Conservation (phyloP, 352 stramenopile species). For the Pythium apleroticum region DNA sequence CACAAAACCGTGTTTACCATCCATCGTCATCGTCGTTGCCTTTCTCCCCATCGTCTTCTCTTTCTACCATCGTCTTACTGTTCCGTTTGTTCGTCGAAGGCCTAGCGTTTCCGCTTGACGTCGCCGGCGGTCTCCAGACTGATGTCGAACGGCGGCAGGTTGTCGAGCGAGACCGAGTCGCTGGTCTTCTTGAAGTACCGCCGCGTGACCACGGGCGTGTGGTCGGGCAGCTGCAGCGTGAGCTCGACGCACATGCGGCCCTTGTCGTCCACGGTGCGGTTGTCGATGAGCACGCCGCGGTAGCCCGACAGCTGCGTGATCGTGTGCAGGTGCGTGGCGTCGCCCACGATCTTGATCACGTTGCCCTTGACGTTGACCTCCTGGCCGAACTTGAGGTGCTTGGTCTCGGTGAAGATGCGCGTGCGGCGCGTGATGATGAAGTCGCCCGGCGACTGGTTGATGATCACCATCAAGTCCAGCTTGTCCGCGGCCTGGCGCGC, state of each 20-base stretch:
- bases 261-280: conserved; percentile 70
- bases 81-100: no score
- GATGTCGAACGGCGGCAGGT: conserved; percentile 85
- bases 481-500: conserved; percentile 86
- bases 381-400: conserved; percentile 84
- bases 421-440: conserved; percentile 87
- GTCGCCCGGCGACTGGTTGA: conserved; percentile 78
- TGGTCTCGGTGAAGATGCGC: conserved; percentile 90
- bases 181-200: conserved; percentile 88
- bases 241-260: conserved; percentile 85
- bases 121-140: conserved; percentile 79
- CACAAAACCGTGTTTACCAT: neutral
- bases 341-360: conserved; percentile 80
- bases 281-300: conserved; percentile 71
- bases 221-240: conserved; percentile 71
- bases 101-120: conserved; percentile 84
- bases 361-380: conserved; percentile 90
- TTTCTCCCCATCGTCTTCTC: neutral
- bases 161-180: conserved; percentile 86
- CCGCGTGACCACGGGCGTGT: conserved; percentile 73
- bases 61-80: no score
- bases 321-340: conserved; percentile 70
- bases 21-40: neutral
- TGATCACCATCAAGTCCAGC: conserved; percentile 88
- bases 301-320: conserved; percentile 81